phyloP scores from a whole-genome alignment of 768 basidiomycete species.

The Dioszegia crocea region DNA sequence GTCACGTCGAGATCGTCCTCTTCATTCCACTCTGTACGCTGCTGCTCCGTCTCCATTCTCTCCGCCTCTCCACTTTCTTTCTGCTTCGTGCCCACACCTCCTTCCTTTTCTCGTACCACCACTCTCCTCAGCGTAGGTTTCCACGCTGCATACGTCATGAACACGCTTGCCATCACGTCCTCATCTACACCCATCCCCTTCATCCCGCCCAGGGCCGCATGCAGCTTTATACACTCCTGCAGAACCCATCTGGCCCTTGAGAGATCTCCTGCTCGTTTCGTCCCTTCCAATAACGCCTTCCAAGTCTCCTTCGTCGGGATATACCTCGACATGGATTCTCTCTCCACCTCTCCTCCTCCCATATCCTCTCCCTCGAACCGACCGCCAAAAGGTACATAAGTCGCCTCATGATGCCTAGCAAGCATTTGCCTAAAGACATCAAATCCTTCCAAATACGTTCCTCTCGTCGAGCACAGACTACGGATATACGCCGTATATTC shows the following conservation, averaged over 20 bases:
- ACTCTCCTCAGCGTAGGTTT: conserved; percentile 62
- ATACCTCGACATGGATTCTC: conserved; percentile 50
- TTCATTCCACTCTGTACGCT: neutral
- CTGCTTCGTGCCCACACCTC: neutral
- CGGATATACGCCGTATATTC: conserved; percentile 79
- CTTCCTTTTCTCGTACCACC: conserved; percentile 13
- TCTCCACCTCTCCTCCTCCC: too few species aligned
- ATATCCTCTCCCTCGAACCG: neutral
- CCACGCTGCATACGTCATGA: conserved; percentile 82
- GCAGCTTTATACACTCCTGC: conserved; percentile 65
- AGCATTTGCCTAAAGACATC: conserved; percentile 82
- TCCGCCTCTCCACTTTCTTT: neutral
- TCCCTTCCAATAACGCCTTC: conserved; percentile 79
- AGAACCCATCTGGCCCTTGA: conserved; percentile 81
- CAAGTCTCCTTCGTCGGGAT: conserved; percentile 67
- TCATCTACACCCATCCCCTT: conserved; percentile 55
- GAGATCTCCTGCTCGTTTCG: conserved; percentile 80
- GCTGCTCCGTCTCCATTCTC: conserved; percentile 15
- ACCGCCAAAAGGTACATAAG: conserved; percentile 26
- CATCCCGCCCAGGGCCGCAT: neutral
- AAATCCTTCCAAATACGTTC: conserved; percentile 75
- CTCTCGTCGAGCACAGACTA: conserved; percentile 61
- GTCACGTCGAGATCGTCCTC: too few species aligned
- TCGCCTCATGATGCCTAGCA: conserved; percentile 66
- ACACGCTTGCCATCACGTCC: conserved; percentile 72